phyloP scores from a whole-genome alignment of 805 yeast species.

The Yarrowia keelungensis region DNA sequence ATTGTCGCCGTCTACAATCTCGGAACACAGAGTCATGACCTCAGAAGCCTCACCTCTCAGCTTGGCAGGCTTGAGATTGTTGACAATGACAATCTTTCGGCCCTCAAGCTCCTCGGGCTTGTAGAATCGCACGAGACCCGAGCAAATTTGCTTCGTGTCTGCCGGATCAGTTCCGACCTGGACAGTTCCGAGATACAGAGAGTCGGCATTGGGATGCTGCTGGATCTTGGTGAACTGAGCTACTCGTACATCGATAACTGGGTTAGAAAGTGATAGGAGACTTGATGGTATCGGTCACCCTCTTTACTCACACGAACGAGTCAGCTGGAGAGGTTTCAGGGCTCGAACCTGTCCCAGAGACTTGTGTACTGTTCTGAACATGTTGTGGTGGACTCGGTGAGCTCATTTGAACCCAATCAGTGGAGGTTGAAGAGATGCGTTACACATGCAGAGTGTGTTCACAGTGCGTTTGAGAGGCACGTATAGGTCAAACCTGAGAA shows the following conservation, averaged over 20 bases:
- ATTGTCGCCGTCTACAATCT: slow-evolving; percentile 11
- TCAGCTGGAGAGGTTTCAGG: not conserved
- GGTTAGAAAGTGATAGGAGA: slow-evolving; percentile 1
- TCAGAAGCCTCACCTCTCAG: slow-evolving; percentile 33
- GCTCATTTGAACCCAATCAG: slow-evolving; percentile 1
- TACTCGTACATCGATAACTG: slow-evolving; percentile 33
- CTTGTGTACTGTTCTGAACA: slow-evolving; percentile 9
- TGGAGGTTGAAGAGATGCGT: not conserved
- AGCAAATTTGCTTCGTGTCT: slow-evolving; percentile 22
- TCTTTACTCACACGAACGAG: slow-evolving; percentile 7
- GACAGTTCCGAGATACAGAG: slow-evolving; percentile 27
- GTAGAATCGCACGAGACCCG: slow-evolving; percentile 17
- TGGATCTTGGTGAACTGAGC: slow-evolving; percentile 13
- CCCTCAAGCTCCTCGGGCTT: slow-evolving; percentile 9
- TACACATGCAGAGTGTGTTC: not conserved
- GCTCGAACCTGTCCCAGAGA: too few species aligned
- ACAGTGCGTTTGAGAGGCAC: not conserved
- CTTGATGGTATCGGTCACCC: too few species aligned
- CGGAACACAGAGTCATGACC: slow-evolving; percentile 29
- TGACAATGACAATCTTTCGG: slow-evolving; percentile 18
- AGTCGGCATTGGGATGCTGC: slow-evolving; percentile 35
- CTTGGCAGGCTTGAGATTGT: slow-evolving; percentile 31
- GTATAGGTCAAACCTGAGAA: too few species aligned
- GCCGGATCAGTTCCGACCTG: slow-evolving; percentile 19
- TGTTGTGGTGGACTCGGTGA: not conserved